Conservation (phyloP, 768 basidiomycete species). For the Kwoniella sp. region DNA sequence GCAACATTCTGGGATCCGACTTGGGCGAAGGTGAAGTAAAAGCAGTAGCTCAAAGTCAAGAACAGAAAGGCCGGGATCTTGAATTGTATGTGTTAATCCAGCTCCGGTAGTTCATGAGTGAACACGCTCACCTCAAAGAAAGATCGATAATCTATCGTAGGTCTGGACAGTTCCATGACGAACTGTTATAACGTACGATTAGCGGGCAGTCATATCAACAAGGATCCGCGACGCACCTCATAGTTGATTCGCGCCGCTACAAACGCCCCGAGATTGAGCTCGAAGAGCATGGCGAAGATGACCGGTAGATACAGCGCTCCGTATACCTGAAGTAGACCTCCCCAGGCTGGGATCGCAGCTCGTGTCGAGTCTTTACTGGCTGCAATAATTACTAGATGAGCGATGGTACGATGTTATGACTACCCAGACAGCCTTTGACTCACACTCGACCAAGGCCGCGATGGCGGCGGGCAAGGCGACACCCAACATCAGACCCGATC, state of each 20-base stretch:
- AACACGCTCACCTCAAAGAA: constrained; percentile 62
- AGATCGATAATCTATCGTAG: constrained; percentile 70
- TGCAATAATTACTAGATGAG: too few species aligned
- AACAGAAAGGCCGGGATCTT: constrained; percentile 80
- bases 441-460: constrained; percentile 63
- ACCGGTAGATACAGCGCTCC: constrained; percentile 68
- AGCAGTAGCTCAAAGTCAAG: constrained; percentile 67
- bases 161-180: constrained; percentile 61
- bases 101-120: neutral
- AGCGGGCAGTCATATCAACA: neutral
- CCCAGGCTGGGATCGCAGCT: constrained; percentile 63
- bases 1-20: constrained; percentile 58
- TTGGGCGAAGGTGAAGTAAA: constrained; percentile 74
- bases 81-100: neutral
- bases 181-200: constrained; percentile 28
- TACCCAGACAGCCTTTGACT: too few species aligned
- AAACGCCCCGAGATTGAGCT: constrained; percentile 80
- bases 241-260: constrained; percentile 75
- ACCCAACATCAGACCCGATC: constrained; percentile 69
- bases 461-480: constrained; percentile 65
- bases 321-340: constrained; percentile 72
- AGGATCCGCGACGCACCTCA: constrained; percentile 63
- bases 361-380: constrained; percentile 60
- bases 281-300: constrained; percentile 70
- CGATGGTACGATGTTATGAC: too few species aligned